Evolutionary conservation across 2,329 filamentous ascomycete species (phyloP).

Genomic region (Macrophomina tecta): DNA sequence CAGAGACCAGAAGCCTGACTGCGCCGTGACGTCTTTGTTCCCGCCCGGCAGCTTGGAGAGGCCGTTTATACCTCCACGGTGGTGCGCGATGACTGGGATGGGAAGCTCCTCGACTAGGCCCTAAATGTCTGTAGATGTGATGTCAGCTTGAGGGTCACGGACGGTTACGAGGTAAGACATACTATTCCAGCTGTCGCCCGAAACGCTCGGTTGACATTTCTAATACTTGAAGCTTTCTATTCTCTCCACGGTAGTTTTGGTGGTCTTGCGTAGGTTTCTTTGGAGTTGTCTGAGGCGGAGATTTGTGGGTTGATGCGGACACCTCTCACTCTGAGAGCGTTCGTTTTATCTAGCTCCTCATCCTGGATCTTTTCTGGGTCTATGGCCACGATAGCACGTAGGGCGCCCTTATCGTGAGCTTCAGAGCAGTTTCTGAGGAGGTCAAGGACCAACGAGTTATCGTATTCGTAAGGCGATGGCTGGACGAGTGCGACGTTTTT

Average conservation of each 20-base stretch:
- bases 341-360: neutral
- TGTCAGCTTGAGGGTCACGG: neutral
- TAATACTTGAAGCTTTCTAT: neutral
- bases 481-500: neutral
- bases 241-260: neutral
- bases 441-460: slow-evolving; percentile 4
- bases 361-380: neutral
- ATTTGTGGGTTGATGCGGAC: neutral
- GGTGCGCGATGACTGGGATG: slow-evolving; percentile 3
- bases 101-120: neutral
- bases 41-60: neutral
- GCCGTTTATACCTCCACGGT: neutral
- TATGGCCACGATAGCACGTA: slow-evolving; percentile 2
- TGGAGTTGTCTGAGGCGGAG: neutral
- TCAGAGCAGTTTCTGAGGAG: neutral
- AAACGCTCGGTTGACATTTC: neutral
- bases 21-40: neutral
- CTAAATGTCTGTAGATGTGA: neutral
- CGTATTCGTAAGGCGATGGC: slow-evolving; percentile 1
- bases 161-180: neutral
- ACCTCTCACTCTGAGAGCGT: neutral
- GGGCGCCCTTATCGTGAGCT: neutral
- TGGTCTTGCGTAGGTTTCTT: neutral
- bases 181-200: slow-evolving; percentile 4
- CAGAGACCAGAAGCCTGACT: slow-evolving; percentile 1